Evolutionary conservation across 1,284 basidiomycete species (phyloP), one percentile per base, ranked within the genome.

Genomic region (Heterobasidion parviporum): DNA sequence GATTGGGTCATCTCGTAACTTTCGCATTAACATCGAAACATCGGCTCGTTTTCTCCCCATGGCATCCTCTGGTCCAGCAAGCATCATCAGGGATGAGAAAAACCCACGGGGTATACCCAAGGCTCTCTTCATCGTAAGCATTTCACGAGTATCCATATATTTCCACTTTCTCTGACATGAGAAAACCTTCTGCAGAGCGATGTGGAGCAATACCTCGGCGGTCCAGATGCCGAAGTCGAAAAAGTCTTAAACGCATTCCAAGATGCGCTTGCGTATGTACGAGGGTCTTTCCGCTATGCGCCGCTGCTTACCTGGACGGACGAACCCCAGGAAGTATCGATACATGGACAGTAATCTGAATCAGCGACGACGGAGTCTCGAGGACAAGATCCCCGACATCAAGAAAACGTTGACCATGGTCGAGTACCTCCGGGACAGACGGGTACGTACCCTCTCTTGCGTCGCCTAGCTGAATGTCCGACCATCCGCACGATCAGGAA

Each of bases 381-480:
- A 93, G 63, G 91, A 92, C 60, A 98, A 99, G 79, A 95, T 98
- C 50, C 96, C 96, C 0, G 97, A 99, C 70, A 95, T 99, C 65
- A 83, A 85, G 65, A 94, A 96, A 73, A 98, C 95, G 1, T 72
- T 99, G 50, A 77, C 80, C 56, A 97, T 98, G 81, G 93, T 99
- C 34, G 82, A 89, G 65, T 91, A 83, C 66, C 70, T 98, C 48
- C 84, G 87, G 60, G 83, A 88, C 59, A 73, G 85, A 64, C 76
- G 84, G 62, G 86, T 87, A 63, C 64, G 83, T 74, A 14, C 32
- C 14, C 49, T 35, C 8, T 36, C 44, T 45, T 53, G n/a, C n/a
- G n/a, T 34, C 43, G 35, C 3, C 32, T 12, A 45, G 15, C 50
- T 35, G 52, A 35, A 36, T 18, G 14, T 43, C 33, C 8, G 12